These are phyloP conservation scores for Papiliotrema fonsecae DNA, from an alignment of 1,284 basidiomycete species.

Conservation along the genomic window DNA sequence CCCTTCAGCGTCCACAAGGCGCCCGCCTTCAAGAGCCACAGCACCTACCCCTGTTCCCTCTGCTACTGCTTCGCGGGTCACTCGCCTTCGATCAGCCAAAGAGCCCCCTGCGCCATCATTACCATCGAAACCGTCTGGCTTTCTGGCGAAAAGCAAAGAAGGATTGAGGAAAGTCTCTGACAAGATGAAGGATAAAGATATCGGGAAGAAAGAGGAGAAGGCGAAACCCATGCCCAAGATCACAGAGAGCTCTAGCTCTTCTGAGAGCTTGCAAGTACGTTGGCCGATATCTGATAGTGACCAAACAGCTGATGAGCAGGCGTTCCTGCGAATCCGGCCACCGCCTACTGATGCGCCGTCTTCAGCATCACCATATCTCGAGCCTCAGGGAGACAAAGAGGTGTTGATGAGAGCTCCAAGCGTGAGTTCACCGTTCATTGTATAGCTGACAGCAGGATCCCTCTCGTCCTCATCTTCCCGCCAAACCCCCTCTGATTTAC, in stretches of 20 bases:
- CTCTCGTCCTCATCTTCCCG: slow-evolving; percentile 39
- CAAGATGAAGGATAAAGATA: slow-evolving; percentile 38
- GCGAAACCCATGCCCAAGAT: not conserved
- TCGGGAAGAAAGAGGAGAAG: slow-evolving; percentile 11
- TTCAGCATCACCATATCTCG: slow-evolving; percentile 38
- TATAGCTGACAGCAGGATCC: slow-evolving; percentile 30
- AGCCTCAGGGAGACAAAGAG: slow-evolving; percentile 48
- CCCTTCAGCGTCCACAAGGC: slow-evolving; percentile 17
- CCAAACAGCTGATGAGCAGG: slow-evolving; percentile 25
- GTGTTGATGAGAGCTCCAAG: slow-evolving; percentile 52
- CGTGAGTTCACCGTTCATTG: slow-evolving; percentile 21
- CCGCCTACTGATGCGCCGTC: slow-evolving; percentile 26
- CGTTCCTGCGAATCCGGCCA: slow-evolving; percentile 49
- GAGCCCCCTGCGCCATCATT: slow-evolving; percentile 4
- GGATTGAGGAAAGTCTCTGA: slow-evolving; percentile 38
- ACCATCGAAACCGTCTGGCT: slow-evolving; percentile 12
- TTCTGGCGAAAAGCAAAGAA: slow-evolving; percentile 37
- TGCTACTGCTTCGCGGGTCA: slow-evolving; percentile 37
- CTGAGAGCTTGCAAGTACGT: slow-evolving; percentile 31
- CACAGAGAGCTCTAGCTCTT: slow-evolving; percentile 6
- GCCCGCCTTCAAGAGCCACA: slow-evolving; percentile 44
- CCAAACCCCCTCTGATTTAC: slow-evolving; percentile 48
- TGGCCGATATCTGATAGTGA: not conserved
- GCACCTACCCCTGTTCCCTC: slow-evolving; percentile 49
- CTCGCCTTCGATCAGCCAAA: slow-evolving; percentile 27